Conservation (phyloP, 2,329 filamentous ascomycete genomes). For the Ophiosphaerella narmari region DNA sequence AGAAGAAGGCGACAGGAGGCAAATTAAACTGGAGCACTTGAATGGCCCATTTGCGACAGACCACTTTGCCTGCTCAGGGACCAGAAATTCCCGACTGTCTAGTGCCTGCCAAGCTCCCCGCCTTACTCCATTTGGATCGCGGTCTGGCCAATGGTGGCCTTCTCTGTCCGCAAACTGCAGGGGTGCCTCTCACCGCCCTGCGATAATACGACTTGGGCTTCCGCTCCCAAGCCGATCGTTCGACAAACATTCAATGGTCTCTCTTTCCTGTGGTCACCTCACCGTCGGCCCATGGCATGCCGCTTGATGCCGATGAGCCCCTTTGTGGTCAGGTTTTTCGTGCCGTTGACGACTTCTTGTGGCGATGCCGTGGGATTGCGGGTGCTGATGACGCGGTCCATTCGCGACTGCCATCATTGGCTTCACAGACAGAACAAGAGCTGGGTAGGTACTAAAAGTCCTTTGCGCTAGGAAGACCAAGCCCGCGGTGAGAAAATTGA, state of each 20-base stretch:
- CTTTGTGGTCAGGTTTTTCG: background rate
- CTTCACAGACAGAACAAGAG: too few relatives aligned
- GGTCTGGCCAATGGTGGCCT: conserved; percentile 14
- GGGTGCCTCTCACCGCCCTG: conserved; percentile 20
- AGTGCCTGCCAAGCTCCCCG: conserved; percentile 16
- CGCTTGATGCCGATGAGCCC: conserved; percentile 10
- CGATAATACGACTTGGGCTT: conserved; percentile 23
- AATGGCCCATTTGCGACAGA: conserved; percentile 28
- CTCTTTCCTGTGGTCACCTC: conserved; percentile 19
- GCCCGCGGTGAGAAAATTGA: too few relatives aligned
- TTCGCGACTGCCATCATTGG: too few relatives aligned
- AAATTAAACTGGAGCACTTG: conserved; percentile 35
- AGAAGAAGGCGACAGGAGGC: conserved; percentile 29
- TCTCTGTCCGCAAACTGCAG: conserved; percentile 8
- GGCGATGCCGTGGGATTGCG: too few relatives aligned
- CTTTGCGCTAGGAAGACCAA: too few relatives aligned
- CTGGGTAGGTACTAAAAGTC: too few relatives aligned
- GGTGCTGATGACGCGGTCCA: too few relatives aligned
- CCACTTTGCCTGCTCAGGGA: conserved; percentile 35
- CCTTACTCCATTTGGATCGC: conserved; percentile 4
- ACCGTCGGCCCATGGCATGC: conserved; percentile 25
- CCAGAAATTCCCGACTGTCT: conserved; percentile 24
- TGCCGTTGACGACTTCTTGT: background rate
- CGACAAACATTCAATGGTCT: conserved; percentile 11
- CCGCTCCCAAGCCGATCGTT: conserved; percentile 16